phyloP scores from a whole-genome alignment of 1,284 basidiomycete genomes.

The Heliocybe sulcata region DNA sequence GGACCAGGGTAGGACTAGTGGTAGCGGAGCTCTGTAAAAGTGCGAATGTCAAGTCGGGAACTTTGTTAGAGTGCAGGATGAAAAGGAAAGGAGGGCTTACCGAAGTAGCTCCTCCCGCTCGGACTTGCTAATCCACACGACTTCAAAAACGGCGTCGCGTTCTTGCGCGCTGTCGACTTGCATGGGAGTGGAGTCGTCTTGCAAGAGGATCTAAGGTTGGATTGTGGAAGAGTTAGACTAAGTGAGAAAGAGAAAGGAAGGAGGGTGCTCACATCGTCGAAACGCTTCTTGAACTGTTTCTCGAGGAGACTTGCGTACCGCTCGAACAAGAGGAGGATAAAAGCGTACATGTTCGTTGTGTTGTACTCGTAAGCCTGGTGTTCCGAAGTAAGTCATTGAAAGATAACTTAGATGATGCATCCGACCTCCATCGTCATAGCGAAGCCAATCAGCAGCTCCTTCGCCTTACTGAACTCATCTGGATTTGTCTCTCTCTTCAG shows the following conservation, averaged over 20 bases:
- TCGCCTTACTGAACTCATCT: slow-evolving; percentile 79
- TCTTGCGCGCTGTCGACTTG: slow-evolving; percentile 69
- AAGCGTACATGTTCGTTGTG: slow-evolving; percentile 75
- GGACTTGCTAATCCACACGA: slow-evolving; percentile 78
- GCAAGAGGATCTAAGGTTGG: slow-evolving; percentile 64
- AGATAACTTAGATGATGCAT: too few species aligned
- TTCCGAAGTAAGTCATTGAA: too few species aligned
- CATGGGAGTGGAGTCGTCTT: slow-evolving; percentile 94
- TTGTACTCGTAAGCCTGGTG: slow-evolving; percentile 82
- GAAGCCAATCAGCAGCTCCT: slow-evolving; percentile 82
- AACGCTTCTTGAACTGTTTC: slow-evolving; percentile 75
- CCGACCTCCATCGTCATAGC: slow-evolving; percentile 90
- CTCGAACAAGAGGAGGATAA: slow-evolving; percentile 87
- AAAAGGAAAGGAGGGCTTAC: too few species aligned
- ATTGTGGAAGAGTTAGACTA: too few species aligned
- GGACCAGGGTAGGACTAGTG: slow-evolving; percentile 87
- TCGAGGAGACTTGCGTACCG: slow-evolving; percentile 84
- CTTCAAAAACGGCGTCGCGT: slow-evolving; percentile 70
- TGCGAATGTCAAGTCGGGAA: too few species aligned
- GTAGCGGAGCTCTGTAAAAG: slow-evolving; percentile 52
- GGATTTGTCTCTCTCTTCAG: slow-evolving; percentile 77
- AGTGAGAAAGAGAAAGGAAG: too few species aligned
- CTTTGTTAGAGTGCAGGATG: too few species aligned
- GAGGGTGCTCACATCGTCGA: slow-evolving; percentile 75
- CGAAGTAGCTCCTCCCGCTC: slow-evolving; percentile 58